Evolutionary conservation across 2,329 filamentous ascomycete species (phyloP).

Genomic region (Blastomyces parvus): DNA sequence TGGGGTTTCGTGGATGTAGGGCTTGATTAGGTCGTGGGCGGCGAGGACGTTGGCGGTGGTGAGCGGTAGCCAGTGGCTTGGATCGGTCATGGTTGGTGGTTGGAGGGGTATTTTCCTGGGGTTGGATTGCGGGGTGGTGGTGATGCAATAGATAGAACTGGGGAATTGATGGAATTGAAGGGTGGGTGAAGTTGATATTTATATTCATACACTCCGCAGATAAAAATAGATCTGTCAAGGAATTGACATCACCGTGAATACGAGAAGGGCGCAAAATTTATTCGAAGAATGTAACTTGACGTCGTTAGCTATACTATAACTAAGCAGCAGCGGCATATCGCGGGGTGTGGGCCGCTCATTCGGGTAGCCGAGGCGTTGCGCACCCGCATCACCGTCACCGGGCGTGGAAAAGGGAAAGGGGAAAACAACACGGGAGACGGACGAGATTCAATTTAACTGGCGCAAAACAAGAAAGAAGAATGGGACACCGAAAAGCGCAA

Average conservation of each 20-base stretch:
- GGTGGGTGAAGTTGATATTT: not conserved
- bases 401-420: not conserved
- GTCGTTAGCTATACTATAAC: no score
- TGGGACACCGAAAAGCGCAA: not conserved
- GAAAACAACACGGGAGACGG: not conserved
- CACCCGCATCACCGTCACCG: not conserved
- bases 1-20: conserved; percentile 73
- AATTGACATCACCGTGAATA: not conserved
- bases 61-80: conserved; percentile 49
- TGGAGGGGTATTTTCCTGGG: not conserved
- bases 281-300: not conserved
- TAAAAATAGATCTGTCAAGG: not conserved
- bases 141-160: not conserved
- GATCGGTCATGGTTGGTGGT: conserved; percentile 35
- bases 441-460: not conserved
- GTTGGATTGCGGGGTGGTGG: not conserved
- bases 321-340: no score
- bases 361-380: not conserved
- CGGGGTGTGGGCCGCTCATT: no score
- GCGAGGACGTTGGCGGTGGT: conserved; percentile 60
- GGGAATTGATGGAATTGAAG: not conserved
- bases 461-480: not conserved
- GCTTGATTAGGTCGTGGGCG: conserved; percentile 63
- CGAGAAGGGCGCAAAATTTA: not conserved
- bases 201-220: not conserved